These are phyloP conservation scores for Rhizophora mangle DNA, from an alignment of 345 rosid species.

Conservation along the genomic window DNA sequence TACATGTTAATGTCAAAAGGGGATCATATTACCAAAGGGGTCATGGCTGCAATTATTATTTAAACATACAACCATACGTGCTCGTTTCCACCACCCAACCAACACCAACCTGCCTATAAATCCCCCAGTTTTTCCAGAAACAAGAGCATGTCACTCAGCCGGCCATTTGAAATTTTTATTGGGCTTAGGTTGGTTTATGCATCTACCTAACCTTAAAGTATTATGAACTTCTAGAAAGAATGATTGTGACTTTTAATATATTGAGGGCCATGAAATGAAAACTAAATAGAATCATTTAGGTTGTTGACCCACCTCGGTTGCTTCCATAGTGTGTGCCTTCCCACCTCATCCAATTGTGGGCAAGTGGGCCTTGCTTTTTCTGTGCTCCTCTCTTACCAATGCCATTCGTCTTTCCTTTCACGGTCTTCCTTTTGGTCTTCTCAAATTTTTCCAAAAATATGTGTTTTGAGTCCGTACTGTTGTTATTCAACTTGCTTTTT, in stretches of 20 bases:
- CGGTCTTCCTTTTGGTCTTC: too few species aligned
- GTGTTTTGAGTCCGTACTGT: too few species aligned
- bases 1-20: too few species aligned
- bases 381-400: background rate
- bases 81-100: slow-evolving; percentile 16
- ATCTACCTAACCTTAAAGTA: too few species aligned
- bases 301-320: slow-evolving; percentile 15
- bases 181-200: too few species aligned
- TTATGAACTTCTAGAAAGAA: slow-evolving; percentile 16
- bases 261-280: too few species aligned
- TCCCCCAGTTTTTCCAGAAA: background rate
- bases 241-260: background rate
- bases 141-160: slow-evolving; percentile 14
- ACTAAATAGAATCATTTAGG: background rate
- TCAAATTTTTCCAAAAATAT: too few species aligned
- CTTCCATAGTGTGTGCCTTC: too few species aligned
- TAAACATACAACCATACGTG: background rate
- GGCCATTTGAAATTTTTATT: slow-evolving; percentile 6
- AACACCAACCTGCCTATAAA: slow-evolving; percentile 16
- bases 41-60: background rate
- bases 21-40: background rate
- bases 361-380: background rate
- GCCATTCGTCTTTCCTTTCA: background rate
- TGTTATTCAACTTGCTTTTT: too few species aligned
- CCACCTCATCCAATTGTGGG: background rate